phyloP scores from a whole-genome alignment of 306 rosid genomes.

The Pterocarpus macrocarpus region DNA sequence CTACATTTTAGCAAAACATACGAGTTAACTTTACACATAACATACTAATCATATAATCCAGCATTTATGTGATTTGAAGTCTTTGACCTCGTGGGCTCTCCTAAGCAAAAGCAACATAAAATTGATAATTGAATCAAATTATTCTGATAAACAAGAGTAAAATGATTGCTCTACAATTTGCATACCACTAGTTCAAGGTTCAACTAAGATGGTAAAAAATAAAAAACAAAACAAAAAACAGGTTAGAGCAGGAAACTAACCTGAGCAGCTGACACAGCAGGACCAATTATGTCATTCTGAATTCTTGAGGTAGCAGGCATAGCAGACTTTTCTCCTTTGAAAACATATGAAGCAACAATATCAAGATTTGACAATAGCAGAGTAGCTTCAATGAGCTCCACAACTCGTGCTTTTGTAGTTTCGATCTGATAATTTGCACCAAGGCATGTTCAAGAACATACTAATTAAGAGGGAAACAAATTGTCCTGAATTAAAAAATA shows the following conservation, averaged over 20 bases:
- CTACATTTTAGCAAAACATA: slow-evolving; percentile 39
- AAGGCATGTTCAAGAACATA: slow-evolving; percentile 35
- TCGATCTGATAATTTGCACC: slow-evolving; percentile 72
- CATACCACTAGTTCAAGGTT: slow-evolving; percentile 29
- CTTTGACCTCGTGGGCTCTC: slow-evolving; percentile 38
- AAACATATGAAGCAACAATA: slow-evolving; percentile 71
- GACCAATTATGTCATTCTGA: slow-evolving; percentile 81
- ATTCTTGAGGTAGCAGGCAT: slow-evolving; percentile 77
- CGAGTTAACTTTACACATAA: slow-evolving; percentile 4
- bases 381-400: slow-evolving; percentile 79
- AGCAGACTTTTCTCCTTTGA: slow-evolving; percentile 73
- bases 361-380: slow-evolving; percentile 86
- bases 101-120: slow-evolving; percentile 32
- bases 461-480: slow-evolving; percentile 3
- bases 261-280: slow-evolving; percentile 71
- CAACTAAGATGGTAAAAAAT: slow-evolving; percentile 4
- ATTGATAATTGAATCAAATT: slow-evolving; percentile 28
- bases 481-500: slow-evolving; percentile 28
- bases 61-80: slow-evolving; percentile 13
- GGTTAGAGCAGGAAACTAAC: slow-evolving; percentile 57
- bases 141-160: slow-evolving; percentile 36
- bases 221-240: slow-evolving; percentile 32
- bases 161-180: slow-evolving; percentile 20
- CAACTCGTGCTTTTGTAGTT: slow-evolving; percentile 71
- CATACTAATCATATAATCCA: slow-evolving; percentile 22